phyloP scores from a whole-genome alignment of 2,329 filamentous ascomycete genomes.

The Ophiocordyceps australis region DNA sequence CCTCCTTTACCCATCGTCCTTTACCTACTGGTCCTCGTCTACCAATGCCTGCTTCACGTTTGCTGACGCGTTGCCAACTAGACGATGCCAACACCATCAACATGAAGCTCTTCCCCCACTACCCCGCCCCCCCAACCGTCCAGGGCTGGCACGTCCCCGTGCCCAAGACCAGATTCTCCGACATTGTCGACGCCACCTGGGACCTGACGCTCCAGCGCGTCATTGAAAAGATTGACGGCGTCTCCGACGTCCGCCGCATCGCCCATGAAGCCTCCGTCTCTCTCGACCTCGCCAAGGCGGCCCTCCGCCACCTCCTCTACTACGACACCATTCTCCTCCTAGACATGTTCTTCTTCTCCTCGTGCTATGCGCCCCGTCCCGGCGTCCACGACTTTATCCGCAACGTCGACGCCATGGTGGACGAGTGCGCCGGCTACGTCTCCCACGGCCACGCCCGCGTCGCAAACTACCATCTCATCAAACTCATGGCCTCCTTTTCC shows the following conservation, averaged over 20 bases:
- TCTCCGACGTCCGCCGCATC: conserved; percentile 77
- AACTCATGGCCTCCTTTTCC: conserved; percentile 70
- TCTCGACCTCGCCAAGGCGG: conserved; percentile 68
- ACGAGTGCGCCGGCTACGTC: conserved; percentile 79
- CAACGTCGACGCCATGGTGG: conserved; percentile 56
- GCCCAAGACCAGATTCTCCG: conserved; percentile 43
- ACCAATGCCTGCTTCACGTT: background rate
- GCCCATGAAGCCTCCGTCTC: conserved; percentile 74
- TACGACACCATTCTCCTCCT: conserved; percentile 82
- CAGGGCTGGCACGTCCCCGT: conserved; percentile 86
- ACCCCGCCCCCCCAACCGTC: conserved; percentile 58
- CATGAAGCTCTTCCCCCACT: conserved; percentile 83
- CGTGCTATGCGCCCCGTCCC: conserved; percentile 69
- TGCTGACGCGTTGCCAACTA: conserved; percentile 11
- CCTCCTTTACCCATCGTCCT: background rate
- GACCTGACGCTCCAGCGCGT: conserved; percentile 65
- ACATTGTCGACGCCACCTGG: conserved; percentile 50
- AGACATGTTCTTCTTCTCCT: conserved; percentile 87
- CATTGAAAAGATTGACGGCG: conserved; percentile 74
- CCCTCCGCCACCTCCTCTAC: conserved; percentile 77
- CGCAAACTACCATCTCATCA: conserved; percentile 49
- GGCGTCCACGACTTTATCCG: conserved; percentile 65
- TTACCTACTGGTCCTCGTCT: background rate
- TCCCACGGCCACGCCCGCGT: conserved; percentile 28
- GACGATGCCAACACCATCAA: conserved; percentile 91